phyloP scores from a whole-genome alignment of 257 asterid species.

The Rauvolfia tetraphylla region DNA sequence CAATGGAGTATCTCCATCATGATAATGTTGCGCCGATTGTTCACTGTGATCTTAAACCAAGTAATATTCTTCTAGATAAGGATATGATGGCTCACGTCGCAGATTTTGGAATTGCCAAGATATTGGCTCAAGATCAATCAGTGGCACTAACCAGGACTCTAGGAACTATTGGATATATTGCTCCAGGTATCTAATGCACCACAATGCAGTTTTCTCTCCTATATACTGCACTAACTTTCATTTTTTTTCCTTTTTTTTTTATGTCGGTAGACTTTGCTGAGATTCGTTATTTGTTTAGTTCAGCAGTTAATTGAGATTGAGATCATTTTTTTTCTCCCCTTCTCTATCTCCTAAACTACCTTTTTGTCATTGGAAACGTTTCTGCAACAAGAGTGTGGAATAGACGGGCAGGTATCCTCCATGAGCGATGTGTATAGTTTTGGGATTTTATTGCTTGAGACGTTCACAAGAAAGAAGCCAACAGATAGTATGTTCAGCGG shows the following conservation, averaged over 20 bases:
- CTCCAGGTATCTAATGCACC: slow-evolving; percentile 40
- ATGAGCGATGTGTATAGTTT: slow-evolving; percentile 43
- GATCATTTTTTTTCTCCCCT: no score
- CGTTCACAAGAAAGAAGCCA: slow-evolving; percentile 41
- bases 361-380: neutral
- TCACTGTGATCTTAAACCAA: slow-evolving; percentile 48
- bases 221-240: neutral
- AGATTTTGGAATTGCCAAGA: slow-evolving; percentile 43
- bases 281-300: neutral
- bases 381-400: slow-evolving; percentile 38
- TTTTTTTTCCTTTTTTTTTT: neutral
- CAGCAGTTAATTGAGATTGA: neutral
- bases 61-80: slow-evolving; percentile 42
- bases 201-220: neutral
- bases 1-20: slow-evolving; percentile 47
- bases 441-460: slow-evolving; percentile 43
- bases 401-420: slow-evolving; percentile 35
- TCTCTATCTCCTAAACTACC: no score
- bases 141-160: slow-evolving; percentile 28
- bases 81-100: slow-evolving; percentile 45
- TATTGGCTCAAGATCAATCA: slow-evolving; percentile 20
- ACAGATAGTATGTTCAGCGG: slow-evolving; percentile 33
- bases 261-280: neutral
- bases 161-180: slow-evolving; percentile 48
- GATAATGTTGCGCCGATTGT: slow-evolving; percentile 32